Evolutionary conservation across 768 basidiomycete genomes (phyloP), one percentile per base, ranked within the genome.

Genomic region (Porpolomopsis calyptriformis): DNA sequence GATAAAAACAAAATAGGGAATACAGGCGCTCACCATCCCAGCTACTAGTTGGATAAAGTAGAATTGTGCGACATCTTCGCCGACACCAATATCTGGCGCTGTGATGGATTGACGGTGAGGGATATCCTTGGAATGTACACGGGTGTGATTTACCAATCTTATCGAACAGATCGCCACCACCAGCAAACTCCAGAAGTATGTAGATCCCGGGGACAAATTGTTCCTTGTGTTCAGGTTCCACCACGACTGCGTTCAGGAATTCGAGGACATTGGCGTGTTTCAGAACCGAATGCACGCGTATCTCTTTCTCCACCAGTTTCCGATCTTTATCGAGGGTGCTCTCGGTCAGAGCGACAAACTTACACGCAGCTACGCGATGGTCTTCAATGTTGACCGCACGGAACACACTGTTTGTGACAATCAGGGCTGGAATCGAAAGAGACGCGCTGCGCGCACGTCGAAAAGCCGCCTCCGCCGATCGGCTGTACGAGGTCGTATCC

Each of bases 91-190:
- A 60, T 98, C 89, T 1, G 96, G 92, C 2, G 83, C 96, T 98
- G 53, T 12, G 41, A 25, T 16, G 35, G 33, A 46, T 23, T 41
- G 40, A 29, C 11, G 6, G 10, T 26, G 43, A 1, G 25, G 8
- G 18, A 39, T 40, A 10, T 16, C 1, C 25, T 19, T 25, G 7
- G n/a, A n/a, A 5, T 12, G 16, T 18, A 31, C 14, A 27, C 16
- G 24, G 11, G 11, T 16, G 8, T 20, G 11, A 53, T 84, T 35
- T 57, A 94, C 94, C 87, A 43, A 99, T 99, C 70, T 97, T 99
- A 64, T 99, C 96, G 61, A 99, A 99, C 25, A 99, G 65, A 62
- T 98, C 96, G 0, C 96, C 96, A 18, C 92, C 93, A 1, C 80
- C 80, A 0, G 94, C 96, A 26, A 94, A 68, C 60, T 98, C 96